Base-by-base conservation (phyloP, 148 eudicot species). In the Cornus controversa region DNA sequence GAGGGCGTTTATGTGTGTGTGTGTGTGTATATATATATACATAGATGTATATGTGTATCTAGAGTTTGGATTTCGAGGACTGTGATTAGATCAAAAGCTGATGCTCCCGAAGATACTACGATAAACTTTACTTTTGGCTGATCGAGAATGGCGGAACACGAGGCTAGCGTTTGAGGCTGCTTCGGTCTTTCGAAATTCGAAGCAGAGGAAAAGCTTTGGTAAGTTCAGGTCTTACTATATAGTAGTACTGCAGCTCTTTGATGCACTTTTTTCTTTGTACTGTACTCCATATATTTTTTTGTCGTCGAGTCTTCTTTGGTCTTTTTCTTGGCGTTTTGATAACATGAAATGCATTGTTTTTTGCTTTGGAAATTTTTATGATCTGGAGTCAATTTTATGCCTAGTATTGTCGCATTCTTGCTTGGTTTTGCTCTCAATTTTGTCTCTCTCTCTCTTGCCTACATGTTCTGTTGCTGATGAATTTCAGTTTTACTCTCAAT, bases 101-200 rank as follows among this genome's bases (percentile, higher is more conserved):
- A 8, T 60, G 27, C 66, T 65, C 54, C 69, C 23, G 28, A 63
- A 23, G 67, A 27, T 40, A 13, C 18, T 40, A 60, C 65, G 70
- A 23, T 31, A 31, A 31, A 31, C 70, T 75, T 31, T 74, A 31
- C 70, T 75, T 31, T 74, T 67, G 67, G 40, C 14, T 31, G 1
- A 0, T 60, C 20, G 24, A 14, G 34, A 36, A 31, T 68, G 42
- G 45, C 40, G 54, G 78, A 76, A 36, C 71, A 76, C 65, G 72
- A 67, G 54, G 71, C 58, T 20, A 50, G 72, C 78, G 53, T 76
- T 50, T 75, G 36, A 75, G 26, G 70, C 54, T 69, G 37, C 71
- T 40, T 47, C 63, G 63, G 42, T 66, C 70, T 75, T 50, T 36
- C 16, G 42, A 18, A 65, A 3, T 75, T 47, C 54, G 64, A 76